Evolutionary conservation across 2,329 filamentous ascomycete genomes (phyloP).

Genomic region (Epichloe amarillans): DNA sequence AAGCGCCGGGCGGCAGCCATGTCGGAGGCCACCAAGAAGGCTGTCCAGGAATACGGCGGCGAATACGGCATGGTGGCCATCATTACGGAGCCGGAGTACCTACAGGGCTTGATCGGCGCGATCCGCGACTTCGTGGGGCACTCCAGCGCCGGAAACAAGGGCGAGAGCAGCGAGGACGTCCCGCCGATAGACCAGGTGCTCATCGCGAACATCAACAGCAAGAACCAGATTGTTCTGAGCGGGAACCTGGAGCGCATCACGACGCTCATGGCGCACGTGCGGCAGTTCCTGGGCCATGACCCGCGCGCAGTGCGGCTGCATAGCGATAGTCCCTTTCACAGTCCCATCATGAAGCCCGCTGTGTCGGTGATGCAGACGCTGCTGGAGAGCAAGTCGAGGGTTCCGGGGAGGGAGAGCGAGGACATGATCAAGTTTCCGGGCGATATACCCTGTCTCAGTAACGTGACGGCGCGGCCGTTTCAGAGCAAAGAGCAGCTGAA

Average conservation of each 20-base stretch:
- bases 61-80: slow-evolving; percentile 92
- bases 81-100: slow-evolving; percentile 71
- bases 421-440: slow-evolving; percentile 67
- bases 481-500: slow-evolving; percentile 59
- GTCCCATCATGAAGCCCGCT: slow-evolving; percentile 79
- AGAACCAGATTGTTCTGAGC: slow-evolving; percentile 90
- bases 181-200: slow-evolving; percentile 75
- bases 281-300: slow-evolving; percentile 85
- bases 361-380: slow-evolving; percentile 58
- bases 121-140: slow-evolving; percentile 71
- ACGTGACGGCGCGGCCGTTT: slow-evolving; percentile 73
- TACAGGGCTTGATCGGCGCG: slow-evolving; percentile 54
- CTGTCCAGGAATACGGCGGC: slow-evolving; percentile 54
- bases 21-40: slow-evolving; percentile 58
- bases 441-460: slow-evolving; percentile 65
- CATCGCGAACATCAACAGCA: slow-evolving; percentile 89
- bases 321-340: slow-evolving; percentile 83
- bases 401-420: slow-evolving; percentile 37
- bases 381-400: slow-evolving; percentile 44
- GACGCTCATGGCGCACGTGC: slow-evolving; percentile 67
- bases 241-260: slow-evolving; percentile 75
- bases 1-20: slow-evolving; percentile 69
- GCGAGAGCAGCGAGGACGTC: slow-evolving; percentile 52
- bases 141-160: slow-evolving; percentile 48
- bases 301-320: slow-evolving; percentile 77